A percentile compares a stretch with the other conserved stretches of the same genome.
These are phyloP conservation scores for Fomitopsis palustris DNA, from an alignment of 1,284 basidiomycete genomes.

Conservation along the genomic window DNA sequence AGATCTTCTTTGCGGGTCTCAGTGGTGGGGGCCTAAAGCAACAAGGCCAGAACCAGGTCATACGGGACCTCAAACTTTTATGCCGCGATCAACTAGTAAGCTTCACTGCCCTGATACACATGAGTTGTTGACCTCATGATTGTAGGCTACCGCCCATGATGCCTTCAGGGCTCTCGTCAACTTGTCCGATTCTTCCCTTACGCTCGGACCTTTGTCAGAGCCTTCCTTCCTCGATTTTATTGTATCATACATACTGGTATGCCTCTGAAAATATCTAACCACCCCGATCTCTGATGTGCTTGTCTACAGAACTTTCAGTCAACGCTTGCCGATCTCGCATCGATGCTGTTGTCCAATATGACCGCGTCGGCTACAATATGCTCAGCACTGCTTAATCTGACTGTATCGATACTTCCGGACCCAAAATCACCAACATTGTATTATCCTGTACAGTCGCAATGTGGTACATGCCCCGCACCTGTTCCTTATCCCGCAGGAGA, in stretches of 20 bases:
- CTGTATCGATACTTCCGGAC: constrained; percentile 61
- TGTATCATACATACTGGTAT: constrained; percentile 87
- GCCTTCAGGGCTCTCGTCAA: constrained; percentile 95
- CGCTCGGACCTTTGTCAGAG: constrained; percentile 72
- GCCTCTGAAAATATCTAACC: constrained; percentile 29
- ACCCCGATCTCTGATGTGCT: background rate
- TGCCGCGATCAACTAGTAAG: constrained; percentile 83
- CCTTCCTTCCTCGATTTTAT: constrained; percentile 79
- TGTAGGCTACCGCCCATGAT: constrained; percentile 91
- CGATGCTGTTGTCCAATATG: constrained; percentile 96
- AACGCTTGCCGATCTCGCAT: constrained; percentile 88
- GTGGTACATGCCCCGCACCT: constrained; percentile 65
- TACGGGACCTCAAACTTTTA: constrained; percentile 76
- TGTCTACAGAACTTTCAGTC: constrained; percentile 76
- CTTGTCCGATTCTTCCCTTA: constrained; percentile 80
- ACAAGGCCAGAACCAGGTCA: constrained; percentile 63
- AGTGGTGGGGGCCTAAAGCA: constrained; percentile 54
- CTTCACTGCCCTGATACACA: background rate
- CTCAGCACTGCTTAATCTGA: constrained; percentile 62
- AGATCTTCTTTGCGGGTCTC: constrained; percentile 69
- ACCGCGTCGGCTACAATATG: constrained; percentile 78
- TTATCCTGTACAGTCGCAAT: constrained; percentile 73
- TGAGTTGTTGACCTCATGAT: background rate
- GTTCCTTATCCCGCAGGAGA: constrained; percentile 59
- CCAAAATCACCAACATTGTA: constrained; percentile 40